Evolutionary conservation across 179 eudicot genomes (phyloP).

Genomic region (Beta macrorhiza): DNA sequence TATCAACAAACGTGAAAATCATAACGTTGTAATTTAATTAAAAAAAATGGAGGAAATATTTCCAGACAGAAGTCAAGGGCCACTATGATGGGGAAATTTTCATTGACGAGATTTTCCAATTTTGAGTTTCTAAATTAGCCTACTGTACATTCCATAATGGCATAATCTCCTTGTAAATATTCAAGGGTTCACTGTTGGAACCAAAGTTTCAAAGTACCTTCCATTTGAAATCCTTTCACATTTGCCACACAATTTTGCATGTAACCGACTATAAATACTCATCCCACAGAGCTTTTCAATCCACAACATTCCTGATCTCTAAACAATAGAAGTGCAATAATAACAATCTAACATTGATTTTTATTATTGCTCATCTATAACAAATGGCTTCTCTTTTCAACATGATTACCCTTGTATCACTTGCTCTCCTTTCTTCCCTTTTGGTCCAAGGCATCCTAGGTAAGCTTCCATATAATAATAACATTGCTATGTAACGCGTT

Average conservation of each 20-base stretch:
- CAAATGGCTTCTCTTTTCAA: conserved; percentile 24
- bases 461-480: conserved; percentile 13
- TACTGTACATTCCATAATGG: neutral
- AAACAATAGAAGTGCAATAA: neutral
- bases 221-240: conserved; percentile 6
- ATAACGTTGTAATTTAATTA: too few relatives aligned
- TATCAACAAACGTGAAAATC: too few relatives aligned
- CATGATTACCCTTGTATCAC: conserved; percentile 25
- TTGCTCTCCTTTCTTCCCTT: conserved; percentile 35
- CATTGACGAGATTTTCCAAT: neutral
- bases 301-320: neutral
- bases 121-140: neutral
- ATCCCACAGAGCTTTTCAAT: conserved; percentile 5
- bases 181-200: neutral
- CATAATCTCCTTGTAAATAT: neutral
- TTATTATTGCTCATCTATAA: conserved; percentile 4
- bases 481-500: too few relatives aligned
- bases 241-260: neutral
- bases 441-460: conserved; percentile 41
- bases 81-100: too few relatives aligned
- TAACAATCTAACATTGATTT: neutral
- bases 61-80: too few relatives aligned
- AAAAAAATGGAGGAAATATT: too few relatives aligned
- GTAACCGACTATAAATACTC: conserved; percentile 15
- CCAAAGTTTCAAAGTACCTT: neutral